Evolutionary conservation across 495 filamentous ascomycete species (phyloP).

Genomic region (Aspergillus wentii): DNA sequence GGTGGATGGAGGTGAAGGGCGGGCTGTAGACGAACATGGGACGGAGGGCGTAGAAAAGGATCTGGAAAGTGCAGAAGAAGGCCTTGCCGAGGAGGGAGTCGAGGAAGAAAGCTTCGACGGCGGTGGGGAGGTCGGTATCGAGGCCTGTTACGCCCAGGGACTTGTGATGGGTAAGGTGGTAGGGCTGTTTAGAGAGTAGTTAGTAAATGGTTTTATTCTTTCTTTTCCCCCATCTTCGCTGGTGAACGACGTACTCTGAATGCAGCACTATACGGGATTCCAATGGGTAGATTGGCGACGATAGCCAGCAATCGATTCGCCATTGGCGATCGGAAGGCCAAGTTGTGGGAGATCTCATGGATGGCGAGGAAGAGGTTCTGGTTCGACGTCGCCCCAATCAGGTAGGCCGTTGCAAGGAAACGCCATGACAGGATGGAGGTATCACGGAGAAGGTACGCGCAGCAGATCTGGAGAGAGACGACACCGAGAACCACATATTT

Average conservation of each 20-base stretch:
- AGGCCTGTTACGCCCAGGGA: conserved; percentile 94
- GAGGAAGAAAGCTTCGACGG: conserved; percentile 86
- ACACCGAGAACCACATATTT: conserved; percentile 88
- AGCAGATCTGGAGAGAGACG: conserved; percentile 73
- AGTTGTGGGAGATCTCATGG: conserved; percentile 97
- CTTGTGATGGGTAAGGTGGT: conserved; percentile 99
- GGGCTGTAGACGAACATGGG: conserved; percentile 92
- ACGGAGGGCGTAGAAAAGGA: conserved; percentile 98
- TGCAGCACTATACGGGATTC: conserved; percentile 90
- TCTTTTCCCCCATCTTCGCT: too few species aligned
- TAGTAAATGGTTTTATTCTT: too few species aligned
- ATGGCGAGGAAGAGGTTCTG: conserved; percentile 99
- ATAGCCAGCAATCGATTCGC: conserved; percentile 85
- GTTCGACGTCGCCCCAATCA: conserved; percentile 93
- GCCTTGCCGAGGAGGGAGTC: conserved; percentile 96
- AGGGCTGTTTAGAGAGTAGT: too few species aligned
- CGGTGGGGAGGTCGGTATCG: conserved; percentile 93
- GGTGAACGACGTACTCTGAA: conserved; percentile 65
- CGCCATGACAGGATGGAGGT: conserved; percentile 75
- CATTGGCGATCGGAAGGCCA: conserved; percentile 82
- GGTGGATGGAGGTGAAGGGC: conserved; percentile 80
- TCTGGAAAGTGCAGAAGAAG: conserved; percentile 99
- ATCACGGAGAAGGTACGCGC: conserved; percentile 74
- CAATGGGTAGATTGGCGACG: conserved; percentile 93
- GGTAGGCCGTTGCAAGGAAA: conserved; percentile 83